Evolutionary conservation across 148 eudicot species (phyloP).

Genomic region (Rhododendron henanense): DNA sequence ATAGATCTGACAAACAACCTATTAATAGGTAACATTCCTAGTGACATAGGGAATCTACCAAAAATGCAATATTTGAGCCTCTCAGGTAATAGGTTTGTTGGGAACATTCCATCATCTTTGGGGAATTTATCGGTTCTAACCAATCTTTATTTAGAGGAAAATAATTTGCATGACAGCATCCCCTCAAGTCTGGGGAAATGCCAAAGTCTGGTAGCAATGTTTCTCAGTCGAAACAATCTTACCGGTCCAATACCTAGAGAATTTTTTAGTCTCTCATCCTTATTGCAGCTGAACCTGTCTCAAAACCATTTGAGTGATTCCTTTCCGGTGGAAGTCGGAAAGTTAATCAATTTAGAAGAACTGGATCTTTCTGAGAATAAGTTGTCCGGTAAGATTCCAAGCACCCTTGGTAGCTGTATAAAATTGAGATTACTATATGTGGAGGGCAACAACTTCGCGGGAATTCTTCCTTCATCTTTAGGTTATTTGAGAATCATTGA

Average conservation of each 20-base stretch:
- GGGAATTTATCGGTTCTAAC: conserved; percentile 15
- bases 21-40: not conserved
- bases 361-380: too few species aligned
- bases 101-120: conserved; percentile 20
- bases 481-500: conserved; percentile 17
- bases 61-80: not conserved
- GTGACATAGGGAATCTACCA: not conserved
- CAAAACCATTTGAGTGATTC: too few species aligned
- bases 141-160: not conserved
- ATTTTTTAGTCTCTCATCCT: conserved; percentile 18
- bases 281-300: conserved; percentile 9
- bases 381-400: too few species aligned
- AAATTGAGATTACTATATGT: too few species aligned
- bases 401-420: too few species aligned
- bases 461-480: conserved; percentile 26
- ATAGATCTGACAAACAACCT: not conserved
- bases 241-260: conserved; percentile 24
- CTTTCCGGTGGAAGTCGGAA: too few species aligned
- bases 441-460: conserved; percentile 22
- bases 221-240: conserved; percentile 22
- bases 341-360: too few species aligned
- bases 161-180: conserved; percentile 10
- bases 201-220: conserved; percentile 15
- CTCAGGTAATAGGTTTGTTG: conserved; percentile 16
- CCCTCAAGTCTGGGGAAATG: conserved; percentile 31